phyloP scores from a whole-genome alignment of 1,139 yeast genomes.

The Scheffersomyces quercinus region DNA sequence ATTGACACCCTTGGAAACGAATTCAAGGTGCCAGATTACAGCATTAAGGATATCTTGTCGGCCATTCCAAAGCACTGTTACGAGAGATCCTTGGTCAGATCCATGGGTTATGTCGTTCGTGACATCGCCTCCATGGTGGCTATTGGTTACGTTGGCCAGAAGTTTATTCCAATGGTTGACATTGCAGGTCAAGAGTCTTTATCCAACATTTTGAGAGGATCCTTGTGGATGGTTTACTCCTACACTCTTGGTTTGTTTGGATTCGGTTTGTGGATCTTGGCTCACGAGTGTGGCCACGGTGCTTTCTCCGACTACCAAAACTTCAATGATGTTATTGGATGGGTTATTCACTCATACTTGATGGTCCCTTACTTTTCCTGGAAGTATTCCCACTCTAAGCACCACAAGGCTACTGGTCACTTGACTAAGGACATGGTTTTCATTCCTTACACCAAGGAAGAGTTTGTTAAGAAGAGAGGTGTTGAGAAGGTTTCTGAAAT shows the following conservation, averaged over 20 bases:
- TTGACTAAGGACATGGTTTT: conserved; percentile 62
- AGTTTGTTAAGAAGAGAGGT: conserved; percentile 26
- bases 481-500: conserved; percentile 42
- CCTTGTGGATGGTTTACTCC: conserved; percentile 57
- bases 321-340: conserved; percentile 59
- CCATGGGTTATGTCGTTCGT: conserved; percentile 58
- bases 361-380: conserved; percentile 64
- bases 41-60: conserved; percentile 59
- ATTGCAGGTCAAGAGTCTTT: conserved; percentile 30
- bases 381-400: conserved; percentile 62
- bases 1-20: conserved; percentile 56
- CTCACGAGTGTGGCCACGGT: conserved; percentile 69
- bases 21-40: conserved; percentile 61
- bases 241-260: conserved; percentile 46
- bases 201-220: conserved; percentile 43
- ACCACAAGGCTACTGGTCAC: conserved; percentile 66
- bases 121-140: conserved; percentile 48
- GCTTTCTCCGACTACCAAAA: conserved; percentile 58
- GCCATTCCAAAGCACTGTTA: conserved; percentile 67
- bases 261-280: conserved; percentile 63
- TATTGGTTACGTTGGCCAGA: conserved; percentile 49
- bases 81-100: conserved; percentile 50
- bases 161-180: conserved; percentile 48
- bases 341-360: conserved; percentile 59
- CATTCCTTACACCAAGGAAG: conserved; percentile 54